phyloP scores from a whole-genome alignment of 352 stramenopile species.

The Phytophthora multivora region DNA sequence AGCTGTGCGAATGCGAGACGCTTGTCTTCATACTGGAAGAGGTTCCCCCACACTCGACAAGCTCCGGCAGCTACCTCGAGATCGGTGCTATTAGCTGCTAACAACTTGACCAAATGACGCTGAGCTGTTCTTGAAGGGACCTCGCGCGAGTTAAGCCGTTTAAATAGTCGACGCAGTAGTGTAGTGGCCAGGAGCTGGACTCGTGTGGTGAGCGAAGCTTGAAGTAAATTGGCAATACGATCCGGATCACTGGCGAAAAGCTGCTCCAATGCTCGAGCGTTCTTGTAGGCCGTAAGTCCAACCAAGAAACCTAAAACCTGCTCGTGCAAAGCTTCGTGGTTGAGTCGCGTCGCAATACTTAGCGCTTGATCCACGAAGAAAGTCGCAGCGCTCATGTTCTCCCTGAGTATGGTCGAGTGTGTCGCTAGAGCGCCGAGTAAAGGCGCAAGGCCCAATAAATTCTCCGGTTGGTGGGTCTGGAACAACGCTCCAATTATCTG shows the following conservation, averaged over 20 bases:
- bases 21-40: slow-evolving; percentile 68
- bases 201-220: slow-evolving; percentile 32
- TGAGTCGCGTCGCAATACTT: slow-evolving; percentile 39
- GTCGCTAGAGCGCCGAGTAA: slow-evolving; percentile 48
- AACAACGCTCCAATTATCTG: slow-evolving; percentile 47
- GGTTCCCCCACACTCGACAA: slow-evolving; percentile 66
- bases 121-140: slow-evolving; percentile 47
- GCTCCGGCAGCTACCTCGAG: slow-evolving; percentile 41
- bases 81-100: slow-evolving; percentile 25
- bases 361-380: slow-evolving; percentile 48
- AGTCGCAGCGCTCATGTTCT: slow-evolving; percentile 34
- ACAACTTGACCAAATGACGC: slow-evolving; percentile 50
- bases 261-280: slow-evolving; percentile 41
- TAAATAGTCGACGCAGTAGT: slow-evolving; percentile 64
- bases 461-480: slow-evolving; percentile 38
- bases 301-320: slow-evolving; percentile 59
- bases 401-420: slow-evolving; percentile 34
- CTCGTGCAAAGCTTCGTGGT: slow-evolving; percentile 40
- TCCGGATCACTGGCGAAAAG: slow-evolving; percentile 56
- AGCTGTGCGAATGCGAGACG: slow-evolving; percentile 45
- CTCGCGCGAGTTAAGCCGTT: slow-evolving; percentile 45
- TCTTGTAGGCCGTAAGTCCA: slow-evolving; percentile 55
- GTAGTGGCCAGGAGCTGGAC: slow-evolving; percentile 41
- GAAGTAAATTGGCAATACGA: slow-evolving; percentile 60
- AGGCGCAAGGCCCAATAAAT: slow-evolving; percentile 47